Conservation (phyloP, 148 eudicot species). For the Chenopodium quinoa region DNA sequence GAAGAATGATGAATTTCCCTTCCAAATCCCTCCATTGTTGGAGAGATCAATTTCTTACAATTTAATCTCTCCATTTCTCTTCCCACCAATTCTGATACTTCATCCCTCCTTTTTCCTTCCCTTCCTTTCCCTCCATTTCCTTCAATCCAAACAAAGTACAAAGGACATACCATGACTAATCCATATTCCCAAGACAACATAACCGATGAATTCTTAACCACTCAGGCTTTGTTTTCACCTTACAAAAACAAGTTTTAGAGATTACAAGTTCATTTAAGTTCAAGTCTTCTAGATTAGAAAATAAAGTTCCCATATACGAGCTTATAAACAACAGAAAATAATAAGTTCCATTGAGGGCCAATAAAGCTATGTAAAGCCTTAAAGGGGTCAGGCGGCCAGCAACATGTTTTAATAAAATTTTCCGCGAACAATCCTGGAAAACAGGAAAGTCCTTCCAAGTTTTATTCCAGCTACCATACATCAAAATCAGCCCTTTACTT, state of each 20-base stretch:
- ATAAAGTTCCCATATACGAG: neutral
- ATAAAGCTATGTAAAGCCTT: neutral
- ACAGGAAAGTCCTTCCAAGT: neutral
- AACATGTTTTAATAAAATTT: neutral
- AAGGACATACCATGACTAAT: neutral
- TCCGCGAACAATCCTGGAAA: neutral
- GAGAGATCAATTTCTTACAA: too few relatives aligned
- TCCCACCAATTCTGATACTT: too few relatives aligned
- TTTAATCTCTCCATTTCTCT: too few relatives aligned
- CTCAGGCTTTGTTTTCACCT: neutral
- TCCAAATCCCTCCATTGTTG: too few relatives aligned
- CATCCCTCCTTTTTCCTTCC: too few relatives aligned
- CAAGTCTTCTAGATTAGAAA: neutral
- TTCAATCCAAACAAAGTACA: neutral
- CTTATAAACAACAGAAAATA: too few relatives aligned
- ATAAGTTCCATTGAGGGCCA: too few relatives aligned
- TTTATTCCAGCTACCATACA: neutral
- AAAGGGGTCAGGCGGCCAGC: neutral
- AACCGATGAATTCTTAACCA: neutral
- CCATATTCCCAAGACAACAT: neutral
- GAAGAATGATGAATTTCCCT: too few relatives aligned
- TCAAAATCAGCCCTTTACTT: neutral
- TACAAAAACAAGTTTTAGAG: too few relatives aligned
- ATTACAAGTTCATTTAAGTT: neutral
- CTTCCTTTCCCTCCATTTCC: too few relatives aligned